phyloP scores from a whole-genome alignment of 495 filamentous ascomycete genomes.

The Penicillium egyptiacum region DNA sequence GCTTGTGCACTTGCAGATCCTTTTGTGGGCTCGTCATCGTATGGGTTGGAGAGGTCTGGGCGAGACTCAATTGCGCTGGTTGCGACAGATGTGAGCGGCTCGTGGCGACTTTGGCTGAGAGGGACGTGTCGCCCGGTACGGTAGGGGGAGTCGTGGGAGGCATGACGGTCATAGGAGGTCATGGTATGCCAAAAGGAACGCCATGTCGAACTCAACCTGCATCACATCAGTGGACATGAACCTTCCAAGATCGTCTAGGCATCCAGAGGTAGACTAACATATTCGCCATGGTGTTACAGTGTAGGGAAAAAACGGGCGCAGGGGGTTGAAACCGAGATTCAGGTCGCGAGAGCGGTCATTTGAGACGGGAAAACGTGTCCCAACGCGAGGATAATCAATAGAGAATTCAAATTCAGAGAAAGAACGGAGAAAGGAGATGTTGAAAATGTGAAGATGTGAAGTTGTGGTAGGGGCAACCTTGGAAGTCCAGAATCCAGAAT shows the following conservation, averaged over 20 bases:
- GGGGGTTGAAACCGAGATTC: constrained; percentile 4
- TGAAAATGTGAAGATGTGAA: constrained; percentile 2
- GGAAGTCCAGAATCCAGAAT: constrained; percentile 9
- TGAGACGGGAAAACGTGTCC: constrained; percentile 5
- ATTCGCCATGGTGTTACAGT: constrained; percentile 30
- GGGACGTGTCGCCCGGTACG: constrained; percentile 79
- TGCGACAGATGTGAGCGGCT: constrained; percentile 73
- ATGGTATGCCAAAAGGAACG: constrained; percentile 95
- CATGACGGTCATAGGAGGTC: constrained; percentile 78
- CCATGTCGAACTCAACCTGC: constrained; percentile 62
- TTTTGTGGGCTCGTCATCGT: constrained; percentile 63
- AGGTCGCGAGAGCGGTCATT: constrained; percentile 7
- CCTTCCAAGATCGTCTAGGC: not conserved
- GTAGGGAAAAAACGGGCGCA: constrained; percentile 6
- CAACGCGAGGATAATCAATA: not conserved
- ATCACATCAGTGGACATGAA: constrained; percentile 17
- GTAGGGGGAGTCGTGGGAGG: constrained; percentile 82
- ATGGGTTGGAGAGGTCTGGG: constrained; percentile 69
- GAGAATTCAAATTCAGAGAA: not conserved
- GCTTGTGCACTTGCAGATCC: constrained; percentile 55
- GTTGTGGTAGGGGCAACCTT: constrained; percentile 4
- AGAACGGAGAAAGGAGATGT: constrained; percentile 1
- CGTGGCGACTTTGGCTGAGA: constrained; percentile 67
- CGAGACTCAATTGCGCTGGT: constrained; percentile 76
- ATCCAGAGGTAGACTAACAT: constrained; percentile 20